phyloP scores from a whole-genome alignment of 2,329 filamentous ascomycete genomes.

The Graphilbum ipis-grandicollis region DNA sequence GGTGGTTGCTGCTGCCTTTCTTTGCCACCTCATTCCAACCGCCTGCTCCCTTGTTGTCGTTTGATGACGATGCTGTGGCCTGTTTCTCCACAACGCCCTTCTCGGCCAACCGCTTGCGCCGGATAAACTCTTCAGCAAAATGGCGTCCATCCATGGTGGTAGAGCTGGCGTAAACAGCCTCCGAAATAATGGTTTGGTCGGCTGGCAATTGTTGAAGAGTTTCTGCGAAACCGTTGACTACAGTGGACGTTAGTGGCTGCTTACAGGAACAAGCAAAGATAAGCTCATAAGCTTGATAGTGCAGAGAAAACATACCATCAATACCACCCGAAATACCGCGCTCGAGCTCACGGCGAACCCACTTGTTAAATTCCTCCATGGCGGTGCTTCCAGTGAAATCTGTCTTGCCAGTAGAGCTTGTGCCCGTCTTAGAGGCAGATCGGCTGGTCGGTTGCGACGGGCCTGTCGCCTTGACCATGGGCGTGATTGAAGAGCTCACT shows the following conservation, averaged over 20 bases:
- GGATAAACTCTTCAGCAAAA: slow-evolving; percentile 87
- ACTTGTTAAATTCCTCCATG: slow-evolving; percentile 86
- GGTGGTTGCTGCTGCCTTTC: slow-evolving; percentile 48
- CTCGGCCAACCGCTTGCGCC: slow-evolving; percentile 82
- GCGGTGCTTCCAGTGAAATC: slow-evolving; percentile 29
- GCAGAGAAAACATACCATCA: slow-evolving; percentile 28
- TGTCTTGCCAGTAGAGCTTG: slow-evolving; percentile 23
- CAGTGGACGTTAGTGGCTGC: slow-evolving; percentile 16
- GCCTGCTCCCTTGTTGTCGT: slow-evolving; percentile 32
- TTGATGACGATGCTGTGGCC: slow-evolving; percentile 17
- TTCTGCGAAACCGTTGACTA: slow-evolving; percentile 62
- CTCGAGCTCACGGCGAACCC: slow-evolving; percentile 64
- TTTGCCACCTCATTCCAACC: slow-evolving; percentile 97
- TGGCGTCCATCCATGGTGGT: slow-evolving; percentile 83
- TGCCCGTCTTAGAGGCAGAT: slow-evolving; percentile 28
- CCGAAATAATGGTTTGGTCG: slow-evolving; percentile 68
- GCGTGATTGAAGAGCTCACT: slow-evolving; percentile 20
- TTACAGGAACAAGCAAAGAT: no score
- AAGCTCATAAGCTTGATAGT: not conserved
- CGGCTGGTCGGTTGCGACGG: slow-evolving; percentile 18
- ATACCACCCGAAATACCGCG: slow-evolving; percentile 45
- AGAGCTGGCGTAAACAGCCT: slow-evolving; percentile 74
- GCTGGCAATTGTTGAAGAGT: slow-evolving; percentile 59
- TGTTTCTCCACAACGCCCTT: slow-evolving; percentile 68
- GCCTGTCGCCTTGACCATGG: slow-evolving; percentile 22